A percentile compares a stretch with the other conserved stretches of the same genome.
Evolutionary conservation across 108 stramenopile species (phyloP).

Genomic region (Ochromonas danica): DNA sequence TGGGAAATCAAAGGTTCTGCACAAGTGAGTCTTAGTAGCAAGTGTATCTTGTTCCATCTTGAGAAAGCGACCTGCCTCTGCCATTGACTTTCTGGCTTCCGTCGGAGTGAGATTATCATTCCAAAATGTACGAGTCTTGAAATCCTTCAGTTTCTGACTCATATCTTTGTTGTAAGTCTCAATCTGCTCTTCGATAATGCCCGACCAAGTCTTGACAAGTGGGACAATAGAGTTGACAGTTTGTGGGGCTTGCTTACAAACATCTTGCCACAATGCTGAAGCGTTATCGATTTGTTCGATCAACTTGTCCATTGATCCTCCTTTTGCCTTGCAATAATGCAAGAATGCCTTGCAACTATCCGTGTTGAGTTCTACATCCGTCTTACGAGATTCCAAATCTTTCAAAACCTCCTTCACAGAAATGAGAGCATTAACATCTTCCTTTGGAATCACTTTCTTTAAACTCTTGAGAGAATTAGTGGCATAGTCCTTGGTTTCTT

Average conservation of each 20-base stretch:
- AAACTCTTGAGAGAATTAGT: conserved; percentile 56
- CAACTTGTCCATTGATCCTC: conserved; percentile 52
- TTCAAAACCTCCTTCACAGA: conserved; percentile 42
- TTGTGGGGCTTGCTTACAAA: conserved; percentile 51
- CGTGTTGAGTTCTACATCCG: conserved; percentile 26
- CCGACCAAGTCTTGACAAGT: conserved; percentile 60
- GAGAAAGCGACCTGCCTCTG: conserved; percentile 44
- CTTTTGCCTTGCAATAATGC: conserved; percentile 51
- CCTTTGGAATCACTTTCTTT: conserved; percentile 42
- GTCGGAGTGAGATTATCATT: conserved; percentile 45
- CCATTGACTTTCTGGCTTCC: conserved; percentile 51
- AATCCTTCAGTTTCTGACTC: conserved; percentile 50
- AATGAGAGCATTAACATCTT: conserved; percentile 41
- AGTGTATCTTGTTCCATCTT: conserved; percentile 41
- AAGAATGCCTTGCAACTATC: conserved; percentile 40
- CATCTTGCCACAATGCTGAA: conserved; percentile 53
- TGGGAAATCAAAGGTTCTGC: conserved; percentile 67
- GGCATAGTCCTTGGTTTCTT: conserved; percentile 59
- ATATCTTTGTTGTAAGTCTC: conserved; percentile 60
- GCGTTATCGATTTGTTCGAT: conserved; percentile 58
- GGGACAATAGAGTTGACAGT: conserved; percentile 59
- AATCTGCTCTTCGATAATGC: conserved; percentile 62
- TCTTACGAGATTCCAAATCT: conserved; percentile 11
- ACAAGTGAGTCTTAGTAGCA: conserved; percentile 61
- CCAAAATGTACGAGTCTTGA: conserved; percentile 60